Base-by-base conservation (phyloP, 2,329 filamentous ascomycete genomes). In the Hypoxylon sp. region DNA sequence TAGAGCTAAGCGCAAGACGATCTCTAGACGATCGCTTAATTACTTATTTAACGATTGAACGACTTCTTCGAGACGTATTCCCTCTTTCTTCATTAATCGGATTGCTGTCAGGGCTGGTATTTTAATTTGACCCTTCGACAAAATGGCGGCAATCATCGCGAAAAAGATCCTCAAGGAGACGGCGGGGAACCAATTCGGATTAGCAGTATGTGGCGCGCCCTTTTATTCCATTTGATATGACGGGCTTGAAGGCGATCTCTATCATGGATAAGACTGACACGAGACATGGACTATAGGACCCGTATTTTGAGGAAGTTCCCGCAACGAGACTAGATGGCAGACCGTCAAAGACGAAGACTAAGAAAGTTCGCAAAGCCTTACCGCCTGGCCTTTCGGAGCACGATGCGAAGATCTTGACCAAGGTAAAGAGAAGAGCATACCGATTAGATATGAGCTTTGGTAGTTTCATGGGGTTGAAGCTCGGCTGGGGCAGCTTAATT, bases 401-500 rank as follows among this genome's bases (percentile, higher is more conserved):
- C 74, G 96, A 99, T 80, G 90, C 86, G 75, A 86, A 91, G 69
- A 85, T 98, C 72, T 89, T 98, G 70, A 97, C 91, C 73, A 91
- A 91, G 74, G 93, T 97, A 73, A 95, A 97, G 80, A 88, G 91
- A 74, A 87, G 91, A 64, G 94, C 96, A 34, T 97, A 97, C 80
- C 87, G 89, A 38, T 87, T 98, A 25, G 96, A 98, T 79, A 91
- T 93, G 84, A 88, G 87, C 60, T 87, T 97, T 5, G 97, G 95
- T 83, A 94, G 88, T 75, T 88, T 93, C 76, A 88, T 91, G 70
- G 93, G 94, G 46, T 86, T 97, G 65, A 88, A 90, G 63, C 94
- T 98, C 76, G 96, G 96, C 60, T 98, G 94, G 93, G 89, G 92
- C 56, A 92, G 91, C 73, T 87, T 97, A 63, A 93, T 98, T 74